Percentiles rank a stretch among this genome's conserved stretches.
These are phyloP conservation scores for Alternaria conjuncta DNA, from an alignment of 2,329 filamentous ascomycete species.

Conservation along the genomic window DNA sequence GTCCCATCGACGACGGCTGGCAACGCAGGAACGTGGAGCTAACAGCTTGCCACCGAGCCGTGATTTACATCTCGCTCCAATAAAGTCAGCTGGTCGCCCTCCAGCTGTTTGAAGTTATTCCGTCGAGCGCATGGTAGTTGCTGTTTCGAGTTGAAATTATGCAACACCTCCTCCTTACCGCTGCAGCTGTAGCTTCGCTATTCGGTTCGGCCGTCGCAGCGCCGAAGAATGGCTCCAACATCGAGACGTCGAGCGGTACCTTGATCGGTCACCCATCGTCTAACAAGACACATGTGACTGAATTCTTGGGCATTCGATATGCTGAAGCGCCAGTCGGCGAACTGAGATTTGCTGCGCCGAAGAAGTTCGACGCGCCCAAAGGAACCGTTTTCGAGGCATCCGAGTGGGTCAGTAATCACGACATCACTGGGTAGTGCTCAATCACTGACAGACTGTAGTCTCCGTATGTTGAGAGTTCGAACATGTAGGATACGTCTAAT, in stretches of 20 bases:
- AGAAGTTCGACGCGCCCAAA: constrained; percentile 29
- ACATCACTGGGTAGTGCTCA: background rate
- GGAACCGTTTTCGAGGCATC: constrained; percentile 32
- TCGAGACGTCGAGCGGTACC: constrained; percentile 40
- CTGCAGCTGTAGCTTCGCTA: constrained; percentile 17
- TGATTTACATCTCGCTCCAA: constrained; percentile 1
- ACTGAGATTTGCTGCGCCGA: constrained; percentile 42
- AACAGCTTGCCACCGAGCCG: constrained; percentile 4
- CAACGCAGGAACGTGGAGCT: constrained; percentile 5
- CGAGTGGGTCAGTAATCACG: constrained; percentile 23
- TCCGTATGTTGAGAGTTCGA: constrained; percentile 22
- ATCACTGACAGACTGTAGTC: constrained; percentile 25
- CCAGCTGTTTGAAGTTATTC: background rate
- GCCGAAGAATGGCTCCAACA: constrained; percentile 4
- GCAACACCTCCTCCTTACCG: constrained; percentile 16
- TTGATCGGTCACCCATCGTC: constrained; percentile 41
- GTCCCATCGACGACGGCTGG: background rate
- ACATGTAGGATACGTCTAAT: background rate
- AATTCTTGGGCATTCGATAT: constrained; percentile 48
- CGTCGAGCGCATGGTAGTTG: background rate
- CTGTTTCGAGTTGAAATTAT: constrained; percentile 19
- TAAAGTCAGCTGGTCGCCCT: constrained; percentile 7
- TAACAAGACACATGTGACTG: constrained; percentile 29
- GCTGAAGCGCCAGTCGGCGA: constrained; percentile 43
- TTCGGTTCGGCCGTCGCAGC: constrained; percentile 13